A percentile compares a stretch with the other conserved stretches of the same genome.
These are phyloP conservation scores for Ailanthus altissimus DNA, from an alignment of 345 rosid genomes.

Conservation along the genomic window DNA sequence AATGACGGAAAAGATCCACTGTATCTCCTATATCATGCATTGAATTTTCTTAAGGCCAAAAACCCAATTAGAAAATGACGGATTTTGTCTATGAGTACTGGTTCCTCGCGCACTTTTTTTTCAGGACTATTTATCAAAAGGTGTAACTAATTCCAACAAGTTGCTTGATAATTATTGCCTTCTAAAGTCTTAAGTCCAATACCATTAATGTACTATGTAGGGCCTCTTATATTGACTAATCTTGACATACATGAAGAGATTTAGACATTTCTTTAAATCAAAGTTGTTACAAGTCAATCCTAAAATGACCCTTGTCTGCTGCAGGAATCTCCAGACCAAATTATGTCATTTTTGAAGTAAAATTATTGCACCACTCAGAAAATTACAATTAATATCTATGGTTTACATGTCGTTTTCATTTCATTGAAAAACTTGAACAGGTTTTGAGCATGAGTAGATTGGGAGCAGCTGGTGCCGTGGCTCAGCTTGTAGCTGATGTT, in stretches of 20 bases:
- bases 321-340: slow-evolving; percentile 23
- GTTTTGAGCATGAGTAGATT: slow-evolving; percentile 76
- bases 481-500: slow-evolving; percentile 72
- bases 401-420: slow-evolving; percentile 2
- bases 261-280: slow-evolving; percentile 27
- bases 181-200: slow-evolving; percentile 17
- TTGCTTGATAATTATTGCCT: slow-evolving; percentile 9
- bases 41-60: too few relatives aligned
- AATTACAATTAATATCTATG: background rate
- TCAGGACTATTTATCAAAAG: background rate
- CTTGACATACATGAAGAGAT: slow-evolving; percentile 24
- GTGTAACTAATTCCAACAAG: slow-evolving; percentile 12
- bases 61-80: too few relatives aligned
- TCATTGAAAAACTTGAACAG: slow-evolving; percentile 33
- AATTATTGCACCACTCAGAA: background rate
- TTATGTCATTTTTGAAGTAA: slow-evolving; percentile 16
- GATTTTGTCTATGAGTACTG: background rate
- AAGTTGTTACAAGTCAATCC: slow-evolving; percentile 35
- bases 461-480: slow-evolving; percentile 74
- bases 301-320: slow-evolving; percentile 27
- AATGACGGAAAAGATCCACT: background rate
- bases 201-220: slow-evolving; percentile 26
- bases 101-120: background rate
- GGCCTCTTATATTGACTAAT: slow-evolving; percentile 33
- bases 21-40: background rate